phyloP scores from a whole-genome alignment of 176 grass and related monocot species.

The Oryza glaberrima region DNA sequence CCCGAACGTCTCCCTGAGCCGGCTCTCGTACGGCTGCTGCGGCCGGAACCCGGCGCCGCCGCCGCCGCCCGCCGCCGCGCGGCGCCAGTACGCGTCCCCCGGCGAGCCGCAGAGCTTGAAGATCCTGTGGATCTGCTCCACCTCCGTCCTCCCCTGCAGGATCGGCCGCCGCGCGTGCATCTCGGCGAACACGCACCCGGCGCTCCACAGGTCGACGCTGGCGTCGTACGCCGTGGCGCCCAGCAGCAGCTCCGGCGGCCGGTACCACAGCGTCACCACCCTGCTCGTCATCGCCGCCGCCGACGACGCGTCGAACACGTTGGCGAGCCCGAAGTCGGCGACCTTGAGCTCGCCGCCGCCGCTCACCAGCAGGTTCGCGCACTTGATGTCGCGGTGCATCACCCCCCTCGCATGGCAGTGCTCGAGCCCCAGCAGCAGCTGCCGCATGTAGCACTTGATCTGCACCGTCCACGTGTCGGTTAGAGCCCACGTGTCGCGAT shows the following conservation, averaged over 20 bases:
- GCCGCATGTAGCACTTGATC: slow-evolving; percentile 97
- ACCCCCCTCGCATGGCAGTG: slow-evolving; percentile 83
- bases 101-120: slow-evolving; percentile 97
- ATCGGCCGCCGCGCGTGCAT: slow-evolving; percentile 69
- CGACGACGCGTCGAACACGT: slow-evolving; percentile 29
- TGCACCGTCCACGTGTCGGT: slow-evolving; percentile 19
- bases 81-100: slow-evolving; percentile 72
- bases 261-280: slow-evolving; percentile 95
- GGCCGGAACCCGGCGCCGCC: slow-evolving; percentile 64
- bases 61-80: slow-evolving; percentile 20
- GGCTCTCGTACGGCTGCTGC: slow-evolving; percentile 59
- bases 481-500: too few species aligned
- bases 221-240: slow-evolving; percentile 78
- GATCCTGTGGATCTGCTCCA: slow-evolving; percentile 97
- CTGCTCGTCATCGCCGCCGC: slow-evolving; percentile 62
- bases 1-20: slow-evolving; percentile 56
- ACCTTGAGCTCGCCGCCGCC: slow-evolving; percentile 80
- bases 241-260: slow-evolving; percentile 89
- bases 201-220: slow-evolving; percentile 91
- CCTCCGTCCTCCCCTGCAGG: slow-evolving; percentile 95
- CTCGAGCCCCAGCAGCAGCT: slow-evolving; percentile 78
- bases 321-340: slow-evolving; percentile 94
- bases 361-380: slow-evolving; percentile 88
- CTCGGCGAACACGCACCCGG: slow-evolving; percentile 91
- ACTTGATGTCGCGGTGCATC: slow-evolving; percentile 97